Percentiles rank a stretch among this genome's conserved stretches.
Evolutionary conservation across 108 stramenopile species (phyloP).

Genomic region (Parietichytrium sp.): DNA sequence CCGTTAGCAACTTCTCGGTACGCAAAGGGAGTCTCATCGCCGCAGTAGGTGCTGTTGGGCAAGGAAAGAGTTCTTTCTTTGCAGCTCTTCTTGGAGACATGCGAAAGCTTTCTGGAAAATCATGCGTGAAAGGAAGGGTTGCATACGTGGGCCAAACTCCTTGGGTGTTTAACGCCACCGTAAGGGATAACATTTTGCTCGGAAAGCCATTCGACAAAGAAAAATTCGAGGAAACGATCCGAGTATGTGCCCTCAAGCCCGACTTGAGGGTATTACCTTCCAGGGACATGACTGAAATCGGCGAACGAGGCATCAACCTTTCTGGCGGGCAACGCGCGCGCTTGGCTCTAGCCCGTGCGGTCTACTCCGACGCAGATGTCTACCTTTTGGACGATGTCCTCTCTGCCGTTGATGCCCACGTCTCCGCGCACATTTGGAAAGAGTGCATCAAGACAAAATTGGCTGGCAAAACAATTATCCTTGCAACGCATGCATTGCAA

Average conservation of each 20-base stretch:
- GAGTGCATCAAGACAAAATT: conserved; percentile 34
- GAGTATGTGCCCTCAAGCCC: conserved; percentile 40
- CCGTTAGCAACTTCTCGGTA: conserved; percentile 48
- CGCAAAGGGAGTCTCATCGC: conserved; percentile 77
- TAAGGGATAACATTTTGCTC: conserved; percentile 57
- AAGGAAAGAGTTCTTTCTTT: conserved; percentile 74
- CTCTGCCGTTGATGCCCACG: conserved; percentile 63
- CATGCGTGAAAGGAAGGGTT: conserved; percentile 36
- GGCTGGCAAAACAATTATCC: conserved; percentile 39
- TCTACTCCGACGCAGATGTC: conserved; percentile 53
- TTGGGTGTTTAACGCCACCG: conserved; percentile 51
- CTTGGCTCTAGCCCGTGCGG: conserved; percentile 57
- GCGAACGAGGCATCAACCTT: conserved; percentile 63
- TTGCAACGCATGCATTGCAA: conserved; percentile 50
- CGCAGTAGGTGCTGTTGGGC: conserved; percentile 83
- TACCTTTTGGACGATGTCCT: conserved; percentile 66
- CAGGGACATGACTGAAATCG: conserved; percentile 59
- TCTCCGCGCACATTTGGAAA: conserved; percentile 46
- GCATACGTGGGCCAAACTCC: conserved; percentile 62
- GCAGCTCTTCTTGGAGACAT: conserved; percentile 65
- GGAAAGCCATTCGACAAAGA: conserved; percentile 50
- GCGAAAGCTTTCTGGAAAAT: conserved; percentile 40
- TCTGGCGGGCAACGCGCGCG: conserved; percentile 70
- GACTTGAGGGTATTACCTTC: conserved; percentile 43
- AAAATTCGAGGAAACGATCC: conserved; percentile 41